Evolutionary conservation across 805 yeast species (phyloP).

Genomic region (Sugiyamaella chiloensis): DNA sequence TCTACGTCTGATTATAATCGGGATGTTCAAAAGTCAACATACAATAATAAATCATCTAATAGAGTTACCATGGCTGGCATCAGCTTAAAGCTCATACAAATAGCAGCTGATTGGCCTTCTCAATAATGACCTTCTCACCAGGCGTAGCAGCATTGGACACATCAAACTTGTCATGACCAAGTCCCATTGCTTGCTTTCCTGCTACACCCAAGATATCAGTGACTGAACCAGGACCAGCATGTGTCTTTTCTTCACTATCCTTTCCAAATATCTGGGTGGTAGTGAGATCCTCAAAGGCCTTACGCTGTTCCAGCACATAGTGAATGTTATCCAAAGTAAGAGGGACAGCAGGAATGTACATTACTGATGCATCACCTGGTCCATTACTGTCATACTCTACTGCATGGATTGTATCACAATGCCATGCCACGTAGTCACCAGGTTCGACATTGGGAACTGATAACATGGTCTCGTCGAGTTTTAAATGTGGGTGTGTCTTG

Average conservation of each 20-base stretch:
- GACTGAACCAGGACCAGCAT: constrained; percentile 12
- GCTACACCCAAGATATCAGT: constrained; percentile 2
- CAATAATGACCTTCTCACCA: constrained; percentile 13
- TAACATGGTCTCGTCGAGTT: constrained; percentile 33
- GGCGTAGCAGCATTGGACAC: constrained; percentile 5
- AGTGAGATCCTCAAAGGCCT: constrained; percentile 18
- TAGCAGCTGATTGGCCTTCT: constrained; percentile 9
- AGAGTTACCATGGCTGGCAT: not conserved
- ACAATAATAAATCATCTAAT: not conserved
- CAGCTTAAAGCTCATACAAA: constrained; percentile 3
- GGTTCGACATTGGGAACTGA: constrained; percentile 40
- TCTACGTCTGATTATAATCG: not conserved
- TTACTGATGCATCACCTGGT: constrained; percentile 36
- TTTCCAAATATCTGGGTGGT: constrained; percentile 28
- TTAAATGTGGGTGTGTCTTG: constrained; percentile 37
- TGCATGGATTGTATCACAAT: constrained; percentile 41
- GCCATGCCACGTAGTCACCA: constrained; percentile 47
- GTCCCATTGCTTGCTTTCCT: constrained; percentile 16
- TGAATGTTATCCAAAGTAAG: constrained; percentile 25
- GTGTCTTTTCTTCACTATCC: constrained; percentile 12
- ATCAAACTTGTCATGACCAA: constrained; percentile 11
- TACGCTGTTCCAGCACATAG: constrained; percentile 23
- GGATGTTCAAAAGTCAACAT: not conserved
- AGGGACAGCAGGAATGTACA: constrained; percentile 41
- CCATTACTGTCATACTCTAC: constrained; percentile 41